Base-by-base conservation (phyloP, 2,329 filamentous ascomycete species). In the Beauveria varroae region DNA sequence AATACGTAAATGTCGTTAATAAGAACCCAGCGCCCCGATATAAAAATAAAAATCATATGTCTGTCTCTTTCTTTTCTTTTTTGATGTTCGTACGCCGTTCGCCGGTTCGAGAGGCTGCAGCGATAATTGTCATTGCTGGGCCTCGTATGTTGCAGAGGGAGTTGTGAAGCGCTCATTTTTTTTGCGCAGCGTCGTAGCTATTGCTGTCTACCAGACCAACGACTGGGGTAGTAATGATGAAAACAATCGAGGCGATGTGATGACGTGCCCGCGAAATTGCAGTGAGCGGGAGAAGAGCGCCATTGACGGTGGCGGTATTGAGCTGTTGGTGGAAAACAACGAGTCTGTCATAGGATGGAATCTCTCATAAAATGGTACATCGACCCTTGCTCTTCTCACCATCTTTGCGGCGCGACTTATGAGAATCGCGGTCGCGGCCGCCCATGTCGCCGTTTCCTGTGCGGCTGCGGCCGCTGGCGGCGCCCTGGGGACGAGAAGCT, bases 331-430 rank as follows among this genome's bases (percentile, higher is more conserved):
- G 52, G 37, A 26, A 34, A 56, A 26, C 26, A 30, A 46, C 53
- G 10, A 30, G 40, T 28, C 12, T 6, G 37, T 18, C 34, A 12
- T 55, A 9, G 4, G 26, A 16, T 7, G 28, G 40, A 46, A 40
- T 47, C 49, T 34, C 68, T 76, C 72, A 77, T 75, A 77, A 74
- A 63, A 76, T 67, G 37, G 74, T 69, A 64, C 75, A 77, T 61
- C 72, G 74, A 54, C 69, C 68, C 68, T 72, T 73, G 67, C 69
- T 69, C 67, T 72, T 71, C 56, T 74, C 71, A 63, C 72, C 68
- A 61, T 73, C 71, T 64, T 71, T 73, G 67, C 68, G 71, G 62
- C 72, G 66, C 53, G 67, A 67, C 66, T 72, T 67, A 64, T 67
- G 63, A 6, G 67, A 51, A 12, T 71, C 69, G 53, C 69, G 69